Evolutionary conservation across 2,329 filamentous ascomycete species (phyloP), one percentile per base, ranked within the genome.

Genomic region (Aspergillus sp.): DNA sequence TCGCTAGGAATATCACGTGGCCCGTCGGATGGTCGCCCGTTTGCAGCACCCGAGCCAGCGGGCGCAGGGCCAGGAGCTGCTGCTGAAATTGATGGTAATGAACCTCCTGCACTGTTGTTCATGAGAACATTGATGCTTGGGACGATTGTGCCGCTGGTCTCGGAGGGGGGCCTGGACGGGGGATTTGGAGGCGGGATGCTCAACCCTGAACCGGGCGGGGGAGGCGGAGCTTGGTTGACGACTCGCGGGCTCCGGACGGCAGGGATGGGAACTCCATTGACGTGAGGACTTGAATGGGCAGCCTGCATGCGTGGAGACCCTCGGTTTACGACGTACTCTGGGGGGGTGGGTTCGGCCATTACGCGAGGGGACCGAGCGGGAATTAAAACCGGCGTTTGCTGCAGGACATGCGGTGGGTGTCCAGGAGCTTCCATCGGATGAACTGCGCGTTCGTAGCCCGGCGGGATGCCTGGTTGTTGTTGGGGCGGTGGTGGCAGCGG

Each of bases 1-100:
- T 84, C 80, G 51, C 78, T 82, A 7, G 82, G 82, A 50, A 85
- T 84, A 65, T 84, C 82, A 55, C 80, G 79, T 7, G 82, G 78
- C 33, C 77, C 78, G 21, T 77, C 76, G 5, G 65, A 76, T 5
- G 66, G 64, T 47, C 52, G 66, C 56, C 45, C 58, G 44, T 37
- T 27, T 25, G 23, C 43, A 11, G 52, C 21, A 27, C 39, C 55
- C 46, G 67, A 58, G 15, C 62, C 65, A 52, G 63, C 58, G 21
- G 64, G 57, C 11, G 51, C 23, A 4, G 43, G 14, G 17, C 31
- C 31, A 12, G 51, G 31, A 21, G 35, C n/a, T 6, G 52, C 25
- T 44, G 68, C 55, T 45, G 63, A 60, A 15, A 69, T 69, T 6
- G 68, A 58, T 1, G 67, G 61, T 6, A 72, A 56, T 7, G 67